Conservation (phyloP, 1,284 basidiomycete species). For the Puccinia hordei region DNA sequence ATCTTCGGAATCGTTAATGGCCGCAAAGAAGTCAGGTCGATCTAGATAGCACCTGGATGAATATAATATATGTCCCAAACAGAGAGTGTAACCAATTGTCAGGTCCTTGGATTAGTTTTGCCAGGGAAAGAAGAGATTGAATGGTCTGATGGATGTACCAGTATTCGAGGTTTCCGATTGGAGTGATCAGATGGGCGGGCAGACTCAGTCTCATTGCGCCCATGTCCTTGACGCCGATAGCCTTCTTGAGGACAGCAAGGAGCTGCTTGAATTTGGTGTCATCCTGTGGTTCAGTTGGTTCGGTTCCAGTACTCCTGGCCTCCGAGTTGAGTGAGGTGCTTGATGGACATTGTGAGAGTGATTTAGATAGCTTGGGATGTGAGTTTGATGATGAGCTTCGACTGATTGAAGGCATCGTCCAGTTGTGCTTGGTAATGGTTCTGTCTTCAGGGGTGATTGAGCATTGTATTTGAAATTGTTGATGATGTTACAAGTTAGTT, state of each 20-base stretch:
- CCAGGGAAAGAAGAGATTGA: no score
- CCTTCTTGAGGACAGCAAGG: constrained; percentile 34
- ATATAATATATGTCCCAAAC: no score
- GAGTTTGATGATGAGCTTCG: constrained; percentile 12
- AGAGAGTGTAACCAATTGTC: no score
- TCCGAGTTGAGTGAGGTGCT: not conserved
- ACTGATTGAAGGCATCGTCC: not conserved
- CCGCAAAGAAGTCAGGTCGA: constrained; percentile 44
- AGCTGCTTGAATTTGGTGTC: constrained; percentile 46
- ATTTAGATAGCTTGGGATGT: not conserved
- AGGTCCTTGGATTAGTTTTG: no score
- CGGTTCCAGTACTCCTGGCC: not conserved
- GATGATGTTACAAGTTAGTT: no score
- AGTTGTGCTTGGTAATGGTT: not conserved
- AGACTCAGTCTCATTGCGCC: constrained; percentile 37
- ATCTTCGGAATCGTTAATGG: constrained; percentile 41
- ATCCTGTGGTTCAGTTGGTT: constrained; percentile 22
- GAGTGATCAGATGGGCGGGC: constrained; percentile 42
- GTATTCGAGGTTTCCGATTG: constrained; percentile 44
- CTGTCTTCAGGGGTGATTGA: not conserved
- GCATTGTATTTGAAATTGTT: no score
- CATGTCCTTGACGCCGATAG: constrained; percentile 47
- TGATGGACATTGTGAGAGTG: no score
- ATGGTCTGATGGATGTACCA: no score
- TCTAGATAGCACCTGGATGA: constrained; percentile 46